Conservation (phyloP, 1,139 yeast species). For the Diutina neorugosa region DNA sequence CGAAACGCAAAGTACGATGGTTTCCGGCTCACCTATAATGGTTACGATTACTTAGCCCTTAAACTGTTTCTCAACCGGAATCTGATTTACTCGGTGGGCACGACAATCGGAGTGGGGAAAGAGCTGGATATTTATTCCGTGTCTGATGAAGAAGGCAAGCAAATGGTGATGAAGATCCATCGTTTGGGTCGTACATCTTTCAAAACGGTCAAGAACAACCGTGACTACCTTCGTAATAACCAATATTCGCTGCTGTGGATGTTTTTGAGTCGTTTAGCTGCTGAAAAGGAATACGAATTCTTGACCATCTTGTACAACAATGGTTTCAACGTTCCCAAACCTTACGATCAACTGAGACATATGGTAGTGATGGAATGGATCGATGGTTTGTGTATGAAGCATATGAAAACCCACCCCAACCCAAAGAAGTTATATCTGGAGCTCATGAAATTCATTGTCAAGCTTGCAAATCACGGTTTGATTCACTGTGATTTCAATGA, state of each 20-base stretch:
- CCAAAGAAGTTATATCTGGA: slow-evolving; percentile 67
- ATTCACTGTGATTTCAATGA: slow-evolving; percentile 97
- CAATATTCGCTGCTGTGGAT: slow-evolving; percentile 69
- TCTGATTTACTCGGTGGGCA: slow-evolving; percentile 67
- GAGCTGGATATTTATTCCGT: slow-evolving; percentile 94
- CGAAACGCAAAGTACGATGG: slow-evolving; percentile 92
- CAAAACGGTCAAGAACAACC: slow-evolving; percentile 79
- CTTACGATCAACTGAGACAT: slow-evolving; percentile 85
- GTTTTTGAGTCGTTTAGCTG: slow-evolving; percentile 82
- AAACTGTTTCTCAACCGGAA: slow-evolving; percentile 69
- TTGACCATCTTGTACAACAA: slow-evolving; percentile 63
- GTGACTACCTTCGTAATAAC: slow-evolving; percentile 74
- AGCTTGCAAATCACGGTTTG: slow-evolving; percentile 74
- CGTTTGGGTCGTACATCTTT: slow-evolving; percentile 90
- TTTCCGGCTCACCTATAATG: slow-evolving; percentile 74
- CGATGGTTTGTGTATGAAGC: slow-evolving; percentile 83
- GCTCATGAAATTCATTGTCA: slow-evolving; percentile 76
- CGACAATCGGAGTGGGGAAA: slow-evolving; percentile 91
- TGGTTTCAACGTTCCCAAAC: slow-evolving; percentile 80
- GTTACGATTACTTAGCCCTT: slow-evolving; percentile 85
- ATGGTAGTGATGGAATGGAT: slow-evolving; percentile 88
- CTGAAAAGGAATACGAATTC: slow-evolving; percentile 82
- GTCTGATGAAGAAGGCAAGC: slow-evolving; percentile 51
- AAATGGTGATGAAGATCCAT: slow-evolving; percentile 76
- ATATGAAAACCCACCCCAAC: slow-evolving; percentile 54